Percentiles rank a stretch among this genome's conserved stretches.
These are phyloP conservation scores for Colletotrichum tropicale DNA, from an alignment of 2,329 filamentous ascomycete species.

Conservation along the genomic window DNA sequence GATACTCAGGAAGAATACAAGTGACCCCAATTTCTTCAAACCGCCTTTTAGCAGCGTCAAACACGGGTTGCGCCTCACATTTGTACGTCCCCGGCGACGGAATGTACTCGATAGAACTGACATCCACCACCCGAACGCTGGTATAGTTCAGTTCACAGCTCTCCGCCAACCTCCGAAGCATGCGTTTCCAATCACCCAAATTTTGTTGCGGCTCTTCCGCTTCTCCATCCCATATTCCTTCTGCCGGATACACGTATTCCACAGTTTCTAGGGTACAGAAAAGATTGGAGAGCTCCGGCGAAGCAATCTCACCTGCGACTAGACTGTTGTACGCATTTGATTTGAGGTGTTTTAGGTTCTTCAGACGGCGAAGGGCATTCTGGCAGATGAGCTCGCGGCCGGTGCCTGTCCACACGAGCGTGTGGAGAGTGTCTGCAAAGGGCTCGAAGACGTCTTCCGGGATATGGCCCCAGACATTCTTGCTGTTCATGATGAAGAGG, in stretches of 20 bases:
- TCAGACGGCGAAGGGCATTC: not conserved
- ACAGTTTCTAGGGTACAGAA: accelerated
- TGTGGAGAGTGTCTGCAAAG: not conserved
- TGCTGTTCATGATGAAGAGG: not conserved
- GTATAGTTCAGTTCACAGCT: not conserved
- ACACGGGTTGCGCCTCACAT: not conserved
- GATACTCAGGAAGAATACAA: not conserved
- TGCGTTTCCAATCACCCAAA: not conserved
- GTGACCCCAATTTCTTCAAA: not conserved
- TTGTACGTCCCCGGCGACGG: not conserved
- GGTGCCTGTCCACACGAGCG: not conserved
- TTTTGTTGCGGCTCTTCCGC: not conserved
- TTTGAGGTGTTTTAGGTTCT: not conserved
- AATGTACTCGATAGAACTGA: not conserved
- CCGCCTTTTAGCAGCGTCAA: not conserved
- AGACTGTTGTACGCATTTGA: not conserved
- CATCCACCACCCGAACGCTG: not conserved
- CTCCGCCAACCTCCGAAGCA: not conserved
- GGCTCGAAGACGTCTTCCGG: not conserved
- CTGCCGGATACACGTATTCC: not conserved
- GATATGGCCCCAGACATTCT: not conserved
- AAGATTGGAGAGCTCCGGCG: not conserved
- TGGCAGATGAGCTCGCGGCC: not conserved
- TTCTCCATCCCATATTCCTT: not conserved
- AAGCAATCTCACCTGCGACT: not conserved